These are phyloP conservation scores for Cyclotella cryptica DNA, from an alignment of 108 stramenopile species.

Conservation along the genomic window DNA sequence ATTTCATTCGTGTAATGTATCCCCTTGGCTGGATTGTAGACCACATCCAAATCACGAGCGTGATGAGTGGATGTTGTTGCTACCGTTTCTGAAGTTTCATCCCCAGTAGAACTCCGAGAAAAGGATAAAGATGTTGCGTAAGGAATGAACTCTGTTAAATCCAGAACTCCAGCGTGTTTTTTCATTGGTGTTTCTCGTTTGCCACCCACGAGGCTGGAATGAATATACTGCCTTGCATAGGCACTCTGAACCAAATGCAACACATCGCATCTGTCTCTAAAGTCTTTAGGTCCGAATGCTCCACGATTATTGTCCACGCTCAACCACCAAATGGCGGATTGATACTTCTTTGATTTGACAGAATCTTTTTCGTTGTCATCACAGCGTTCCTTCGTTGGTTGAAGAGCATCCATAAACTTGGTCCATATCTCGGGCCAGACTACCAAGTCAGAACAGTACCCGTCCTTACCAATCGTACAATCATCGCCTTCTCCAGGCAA, in stretches of 20 bases:
- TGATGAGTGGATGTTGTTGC: background rate
- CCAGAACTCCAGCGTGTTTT: conserved; percentile 19
- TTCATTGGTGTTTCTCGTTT: background rate
- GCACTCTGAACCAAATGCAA: conserved; percentile 63
- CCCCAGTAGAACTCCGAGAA: background rate
- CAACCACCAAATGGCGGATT: conserved; percentile 65
- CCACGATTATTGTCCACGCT: conserved; percentile 62
- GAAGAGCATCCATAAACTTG: conserved; percentile 48
- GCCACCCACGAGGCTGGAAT: conserved; percentile 1
- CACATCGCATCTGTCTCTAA: conserved; percentile 46
- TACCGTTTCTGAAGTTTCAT: background rate
- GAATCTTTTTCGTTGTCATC: background rate
- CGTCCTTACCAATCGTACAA: background rate
- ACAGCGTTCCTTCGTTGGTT: background rate
- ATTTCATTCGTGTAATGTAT: conserved; percentile 66
- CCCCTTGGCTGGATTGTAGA: conserved; percentile 64
- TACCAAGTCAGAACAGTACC: conserved; percentile 41
- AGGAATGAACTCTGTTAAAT: conserved; percentile 61
- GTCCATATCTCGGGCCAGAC: conserved; percentile 72
- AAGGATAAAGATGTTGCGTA: conserved; percentile 17
- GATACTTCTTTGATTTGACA: conserved; percentile 24
- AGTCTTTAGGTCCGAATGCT: conserved; percentile 28
- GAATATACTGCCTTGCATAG: conserved; percentile 54
- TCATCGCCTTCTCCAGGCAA: conserved; percentile 16
- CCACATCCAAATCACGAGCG: conserved; percentile 48